A percentile compares a stretch with the other conserved stretches of the same genome.
Evolutionary conservation across 2,329 filamentous ascomycete species (phyloP).

Genomic region (Penicillium brevicompactum): DNA sequence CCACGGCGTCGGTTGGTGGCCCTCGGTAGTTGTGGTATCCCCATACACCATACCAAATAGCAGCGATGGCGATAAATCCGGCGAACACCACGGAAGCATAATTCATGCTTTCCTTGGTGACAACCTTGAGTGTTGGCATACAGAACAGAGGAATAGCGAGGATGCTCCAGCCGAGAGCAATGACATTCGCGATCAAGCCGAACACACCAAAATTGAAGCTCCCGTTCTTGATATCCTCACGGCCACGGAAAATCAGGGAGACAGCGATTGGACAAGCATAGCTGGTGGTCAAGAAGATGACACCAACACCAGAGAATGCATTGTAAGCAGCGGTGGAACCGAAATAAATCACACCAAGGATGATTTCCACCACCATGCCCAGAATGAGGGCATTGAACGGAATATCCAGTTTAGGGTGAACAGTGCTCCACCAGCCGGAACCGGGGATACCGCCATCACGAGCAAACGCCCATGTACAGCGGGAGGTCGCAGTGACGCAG

Average conservation of each 20-base stretch:
- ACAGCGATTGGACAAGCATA: constrained; percentile 70
- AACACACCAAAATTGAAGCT: constrained; percentile 59
- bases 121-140: constrained; percentile 57
- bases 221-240: constrained; percentile 55
- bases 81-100: constrained; percentile 76
- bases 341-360: constrained; percentile 76
- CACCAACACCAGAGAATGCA: constrained; percentile 77
- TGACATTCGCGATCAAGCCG: constrained; percentile 63
- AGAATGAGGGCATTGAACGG: constrained; percentile 69
- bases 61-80: constrained; percentile 63
- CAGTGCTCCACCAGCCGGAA: constrained; percentile 64
- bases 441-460: constrained; percentile 72
- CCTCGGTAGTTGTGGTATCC: constrained; percentile 60
- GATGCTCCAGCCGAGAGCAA: constrained; percentile 66
- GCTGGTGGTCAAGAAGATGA: constrained; percentile 72
- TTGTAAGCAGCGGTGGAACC: constrained; percentile 77
- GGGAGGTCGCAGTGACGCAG: constrained; percentile 69
- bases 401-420: constrained; percentile 66
- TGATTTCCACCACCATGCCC: constrained; percentile 67
- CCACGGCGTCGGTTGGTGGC: constrained; percentile 32
- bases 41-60: constrained; percentile 69
- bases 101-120: constrained; percentile 65
- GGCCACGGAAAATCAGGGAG: constrained; percentile 59
- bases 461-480: constrained; percentile 74
- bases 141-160: constrained; percentile 73